phyloP scores from a whole-genome alignment of 345 rosid species.

The Sisymbrium altissimum region DNA sequence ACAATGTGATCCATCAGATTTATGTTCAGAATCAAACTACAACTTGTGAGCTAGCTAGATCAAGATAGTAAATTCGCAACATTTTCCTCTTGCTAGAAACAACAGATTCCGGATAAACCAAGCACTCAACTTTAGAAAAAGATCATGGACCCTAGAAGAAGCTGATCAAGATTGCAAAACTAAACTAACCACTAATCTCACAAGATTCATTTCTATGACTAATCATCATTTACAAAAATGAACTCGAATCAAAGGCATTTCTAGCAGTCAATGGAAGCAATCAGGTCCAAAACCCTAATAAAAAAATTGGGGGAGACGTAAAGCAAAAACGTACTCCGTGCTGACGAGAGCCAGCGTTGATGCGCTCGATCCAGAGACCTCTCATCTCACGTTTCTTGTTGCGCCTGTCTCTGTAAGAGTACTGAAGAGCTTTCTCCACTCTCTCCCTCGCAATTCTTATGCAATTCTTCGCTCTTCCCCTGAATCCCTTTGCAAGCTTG shows the following conservation, averaged over 20 bases:
- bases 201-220: not conserved
- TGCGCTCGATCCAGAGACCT: constrained; percentile 92
- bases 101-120: not conserved
- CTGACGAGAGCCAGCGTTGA: constrained; percentile 85
- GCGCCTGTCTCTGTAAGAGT: constrained; percentile 91
- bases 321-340: constrained; percentile 56
- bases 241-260: not conserved
- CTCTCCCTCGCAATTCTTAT: constrained; percentile 88
- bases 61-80: not conserved
- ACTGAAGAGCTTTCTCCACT: constrained; percentile 95
- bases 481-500: constrained; percentile 86
- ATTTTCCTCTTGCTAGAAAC: not conserved
- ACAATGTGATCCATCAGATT: too few relatives aligned
- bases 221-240: not conserved
- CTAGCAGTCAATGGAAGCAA: not conserved
- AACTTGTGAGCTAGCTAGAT: too few relatives aligned
- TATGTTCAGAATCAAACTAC: too few relatives aligned
- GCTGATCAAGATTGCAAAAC: not conserved
- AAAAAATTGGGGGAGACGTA: not conserved
- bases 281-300: not conserved
- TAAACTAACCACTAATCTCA: not conserved
- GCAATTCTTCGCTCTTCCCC: constrained; percentile 94
- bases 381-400: constrained; percentile 98
- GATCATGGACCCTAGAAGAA: not conserved
- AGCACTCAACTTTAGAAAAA: not conserved